Evolutionary conservation across 768 basidiomycete genomes (phyloP).

Genomic region (Termitomyces sp.): DNA sequence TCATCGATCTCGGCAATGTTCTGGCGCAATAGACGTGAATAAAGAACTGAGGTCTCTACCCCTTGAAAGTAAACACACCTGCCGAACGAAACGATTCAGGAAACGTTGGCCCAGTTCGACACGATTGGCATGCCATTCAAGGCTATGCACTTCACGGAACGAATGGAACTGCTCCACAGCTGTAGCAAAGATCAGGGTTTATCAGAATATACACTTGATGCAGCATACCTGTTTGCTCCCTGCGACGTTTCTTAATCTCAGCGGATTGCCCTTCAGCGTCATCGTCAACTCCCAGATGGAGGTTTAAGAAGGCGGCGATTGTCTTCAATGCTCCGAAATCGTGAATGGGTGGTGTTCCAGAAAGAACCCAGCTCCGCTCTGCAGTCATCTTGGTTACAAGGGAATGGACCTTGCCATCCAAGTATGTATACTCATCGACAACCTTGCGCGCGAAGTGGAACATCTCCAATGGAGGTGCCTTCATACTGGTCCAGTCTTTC

Average conservation of each 20-base stretch:
- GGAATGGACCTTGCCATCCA: slow-evolving; percentile 73
- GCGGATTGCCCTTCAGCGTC: slow-evolving; percentile 74
- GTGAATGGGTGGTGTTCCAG: slow-evolving; percentile 90
- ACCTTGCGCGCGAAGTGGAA: slow-evolving; percentile 89
- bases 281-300: slow-evolving; percentile 92
- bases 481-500: slow-evolving; percentile 74
- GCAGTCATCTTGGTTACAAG: slow-evolving; percentile 73
- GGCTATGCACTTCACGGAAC: slow-evolving; percentile 88
- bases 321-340: slow-evolving; percentile 90
- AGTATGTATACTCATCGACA: slow-evolving; percentile 93
- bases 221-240: slow-evolving; percentile 73
- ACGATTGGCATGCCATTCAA: slow-evolving; percentile 90
- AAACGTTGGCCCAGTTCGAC: slow-evolving; percentile 78
- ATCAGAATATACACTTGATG: slow-evolving; percentile 5
- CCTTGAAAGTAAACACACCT: slow-evolving; percentile 36
- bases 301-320: slow-evolving; percentile 78
- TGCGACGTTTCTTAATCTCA: slow-evolving; percentile 72
- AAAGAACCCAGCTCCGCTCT: slow-evolving; percentile 90
- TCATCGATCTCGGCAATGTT: slow-evolving; percentile 97
- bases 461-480: slow-evolving; percentile 82
- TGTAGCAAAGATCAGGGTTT: slow-evolving; percentile 23
- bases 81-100: slow-evolving; percentile 76
- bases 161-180: slow-evolving; percentile 93
- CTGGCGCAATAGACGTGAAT: slow-evolving; percentile 28
- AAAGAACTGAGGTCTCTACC: slow-evolving; percentile 5